Evolutionary conservation across 495 filamentous ascomycete species (phyloP), one percentile per base, ranked within the genome.

Genomic region (Hypoxylon subgilvum): DNA sequence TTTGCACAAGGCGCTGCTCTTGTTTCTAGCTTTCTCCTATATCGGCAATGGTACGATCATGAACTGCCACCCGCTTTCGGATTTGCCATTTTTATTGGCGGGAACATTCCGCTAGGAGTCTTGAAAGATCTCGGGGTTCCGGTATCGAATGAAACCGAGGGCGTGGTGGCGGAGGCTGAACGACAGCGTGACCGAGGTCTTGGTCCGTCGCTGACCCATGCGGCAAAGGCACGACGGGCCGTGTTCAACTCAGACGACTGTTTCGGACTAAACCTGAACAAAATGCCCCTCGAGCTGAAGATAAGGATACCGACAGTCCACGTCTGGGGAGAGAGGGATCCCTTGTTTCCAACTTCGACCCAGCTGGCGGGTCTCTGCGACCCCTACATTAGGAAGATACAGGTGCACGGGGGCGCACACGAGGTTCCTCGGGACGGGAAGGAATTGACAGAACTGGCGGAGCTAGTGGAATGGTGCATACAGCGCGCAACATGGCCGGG

Each of bases 271-370:
- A 78, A 87, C 41, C 66, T 83, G 35, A 77, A 78, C 7, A 52
- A 46, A 0, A 72, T 80, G 2, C 74, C 77, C 4, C 47, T 59
- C 12, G 67, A 74, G 25, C 22, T 73, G 16, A 63, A 63, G 19
- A 81, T 88, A 44, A 43, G 64, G 13, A 79, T 88, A 14, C 86
- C 85, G 0, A 87, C 86, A 6, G 82, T 83, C 40, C 84, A 88
- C 68, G 69, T 87, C 12, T 85, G 82, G 53, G 85, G 85, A 0
- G 66, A 54, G 2, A 82, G 82, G 42, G 85, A 87, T 66, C 83
- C 84, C 4, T 54, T 82, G 34, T 85, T 78, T 65, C 74, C 79
- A 1, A 65, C 80, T 3, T 77, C 79, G 10, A 51, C 84, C 34
- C 84, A 87, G 60, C 65, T 87, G 30, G 79, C 78, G 36, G 71